phyloP scores from a whole-genome alignment of 2,329 filamentous ascomycete genomes.

The Lachnellula willkommii region DNA sequence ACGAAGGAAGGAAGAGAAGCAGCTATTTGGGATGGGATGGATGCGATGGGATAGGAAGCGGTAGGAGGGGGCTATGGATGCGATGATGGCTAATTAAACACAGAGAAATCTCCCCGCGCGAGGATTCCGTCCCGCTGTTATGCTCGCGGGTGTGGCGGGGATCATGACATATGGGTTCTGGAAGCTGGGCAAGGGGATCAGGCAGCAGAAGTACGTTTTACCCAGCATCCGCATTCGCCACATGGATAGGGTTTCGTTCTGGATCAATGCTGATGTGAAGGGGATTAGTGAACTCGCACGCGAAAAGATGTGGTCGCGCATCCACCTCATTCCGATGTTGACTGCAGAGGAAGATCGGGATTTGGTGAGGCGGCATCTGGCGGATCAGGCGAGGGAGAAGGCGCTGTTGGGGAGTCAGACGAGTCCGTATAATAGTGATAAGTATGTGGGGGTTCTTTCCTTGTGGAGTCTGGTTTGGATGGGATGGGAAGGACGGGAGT shows the following conservation, averaged over 20 bases:
- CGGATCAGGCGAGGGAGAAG: slow-evolving; percentile 86
- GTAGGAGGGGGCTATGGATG: not conserved
- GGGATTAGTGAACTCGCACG: slow-evolving; percentile 74
- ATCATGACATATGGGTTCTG: slow-evolving; percentile 92
- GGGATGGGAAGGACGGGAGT: not conserved
- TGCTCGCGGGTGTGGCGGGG: slow-evolving; percentile 69
- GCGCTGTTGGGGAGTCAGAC: slow-evolving; percentile 78
- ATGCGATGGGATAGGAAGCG: not conserved
- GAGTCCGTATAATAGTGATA: slow-evolving; percentile 81
- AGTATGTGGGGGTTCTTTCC: slow-evolving; percentile 49
- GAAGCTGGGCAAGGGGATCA: slow-evolving; percentile 72
- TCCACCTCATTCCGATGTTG: slow-evolving; percentile 87
- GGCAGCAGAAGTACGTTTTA: slow-evolving; percentile 77
- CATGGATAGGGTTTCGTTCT: not conserved
- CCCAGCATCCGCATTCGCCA: not conserved
- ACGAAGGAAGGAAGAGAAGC: not conserved
- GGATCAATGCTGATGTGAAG: slow-evolving; percentile 9
- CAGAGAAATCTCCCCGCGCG: slow-evolving; percentile 88
- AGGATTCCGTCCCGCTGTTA: slow-evolving; percentile 77
- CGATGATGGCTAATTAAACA: slow-evolving; percentile 11
- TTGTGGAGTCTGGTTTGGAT: not conserved
- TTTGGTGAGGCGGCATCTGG: slow-evolving; percentile 78
- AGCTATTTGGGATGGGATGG: not conserved
- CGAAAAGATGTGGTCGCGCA: slow-evolving; percentile 97
- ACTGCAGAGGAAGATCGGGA: slow-evolving; percentile 97